Base-by-base conservation (phyloP, 179 eudicot genomes). In the Heliamphora ciliata region DNA sequence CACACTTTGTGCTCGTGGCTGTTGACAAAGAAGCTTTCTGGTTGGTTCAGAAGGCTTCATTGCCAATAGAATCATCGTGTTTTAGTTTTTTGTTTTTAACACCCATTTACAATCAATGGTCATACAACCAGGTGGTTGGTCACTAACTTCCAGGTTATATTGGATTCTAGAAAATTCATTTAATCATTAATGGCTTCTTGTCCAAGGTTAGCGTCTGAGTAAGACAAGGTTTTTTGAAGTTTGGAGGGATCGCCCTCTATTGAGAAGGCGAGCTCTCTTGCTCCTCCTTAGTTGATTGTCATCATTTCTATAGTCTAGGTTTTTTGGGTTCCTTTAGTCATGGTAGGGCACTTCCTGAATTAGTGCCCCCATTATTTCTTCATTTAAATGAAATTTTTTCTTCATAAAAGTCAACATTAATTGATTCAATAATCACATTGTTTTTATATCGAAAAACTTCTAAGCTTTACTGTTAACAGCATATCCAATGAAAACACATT, bases 151-250 rank as follows among this genome's bases (percentile, higher is more conserved):
- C 79, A 81, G 0, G 79, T 81, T 46, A 11, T 48, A 14, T 81
- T 81, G 14, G 79, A 48, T 21, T 40, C 44, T 0, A 81, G 47
- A 6, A 72, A 81, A 3, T 81, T 72, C 73, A 81, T 60, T 18
- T 81, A 73, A 64, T 63, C 52, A 61, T 81, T 73, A 0, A 81
- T 61, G 15, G 46, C 83, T 18, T 81, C 79, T 73, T 51, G 15
- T 64, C 77, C 71, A 7, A 80, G 6, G 24, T 51, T 44, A 59
- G 83, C 70, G 61, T 81, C 79, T 2, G 48, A 31, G 14, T 46
- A 81, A 5, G 70, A 13, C 40, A 71, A 31, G 4, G 70, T 78
- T 70, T 80, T 77, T 18, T 70, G 67, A 5, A 69, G 1, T 8
- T 6, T 69, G 1, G 63, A 4, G 50, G 82, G 82, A 40, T 69